phyloP scores from a whole-genome alignment of 805 yeast genomes.

The Jamesozyma jinghongensis region DNA sequence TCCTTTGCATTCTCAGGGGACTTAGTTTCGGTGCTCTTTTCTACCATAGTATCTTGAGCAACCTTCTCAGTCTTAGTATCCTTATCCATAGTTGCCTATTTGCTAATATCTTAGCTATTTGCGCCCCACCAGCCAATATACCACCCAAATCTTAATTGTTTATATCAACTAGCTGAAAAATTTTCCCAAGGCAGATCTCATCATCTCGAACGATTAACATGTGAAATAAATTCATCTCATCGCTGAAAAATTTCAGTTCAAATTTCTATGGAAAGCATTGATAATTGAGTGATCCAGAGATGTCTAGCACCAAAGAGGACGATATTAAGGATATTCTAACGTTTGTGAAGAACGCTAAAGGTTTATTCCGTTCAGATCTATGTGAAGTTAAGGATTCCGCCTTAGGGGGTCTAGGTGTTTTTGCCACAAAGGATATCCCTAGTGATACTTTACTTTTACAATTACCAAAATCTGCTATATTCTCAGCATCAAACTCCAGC shows the following conservation, averaged over 20 bases:
- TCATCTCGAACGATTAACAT: too few species aligned
- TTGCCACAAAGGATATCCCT: conserved; percentile 25
- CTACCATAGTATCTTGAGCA: background rate
- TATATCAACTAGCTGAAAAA: too few species aligned
- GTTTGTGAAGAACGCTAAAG: conserved; percentile 50
- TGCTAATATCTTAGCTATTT: too few species aligned
- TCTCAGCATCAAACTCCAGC: conserved; percentile 49
- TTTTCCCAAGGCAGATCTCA: too few species aligned
- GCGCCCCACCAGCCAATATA: too few species aligned
- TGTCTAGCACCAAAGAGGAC: conserved; percentile 27
- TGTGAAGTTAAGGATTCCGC: conserved; percentile 39
- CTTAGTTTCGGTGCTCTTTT: background rate
- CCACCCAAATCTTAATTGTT: too few species aligned
- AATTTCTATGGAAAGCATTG: background rate
- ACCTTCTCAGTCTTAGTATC: background rate
- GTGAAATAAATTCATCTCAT: too few species aligned
- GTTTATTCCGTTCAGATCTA: conserved; percentile 43
- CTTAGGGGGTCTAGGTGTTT: conserved; percentile 7
- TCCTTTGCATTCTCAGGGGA: conserved; percentile 7
- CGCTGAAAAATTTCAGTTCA: background rate
- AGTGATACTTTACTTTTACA: conserved; percentile 39
- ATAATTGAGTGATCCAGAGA: conserved; percentile 4
- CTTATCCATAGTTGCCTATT: too few species aligned
- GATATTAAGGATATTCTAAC: conserved; percentile 28
- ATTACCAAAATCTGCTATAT: conserved; percentile 50